Conservation (phyloP, 2,329 filamentous ascomycete genomes). For the Rhynchosporium secalis region DNA sequence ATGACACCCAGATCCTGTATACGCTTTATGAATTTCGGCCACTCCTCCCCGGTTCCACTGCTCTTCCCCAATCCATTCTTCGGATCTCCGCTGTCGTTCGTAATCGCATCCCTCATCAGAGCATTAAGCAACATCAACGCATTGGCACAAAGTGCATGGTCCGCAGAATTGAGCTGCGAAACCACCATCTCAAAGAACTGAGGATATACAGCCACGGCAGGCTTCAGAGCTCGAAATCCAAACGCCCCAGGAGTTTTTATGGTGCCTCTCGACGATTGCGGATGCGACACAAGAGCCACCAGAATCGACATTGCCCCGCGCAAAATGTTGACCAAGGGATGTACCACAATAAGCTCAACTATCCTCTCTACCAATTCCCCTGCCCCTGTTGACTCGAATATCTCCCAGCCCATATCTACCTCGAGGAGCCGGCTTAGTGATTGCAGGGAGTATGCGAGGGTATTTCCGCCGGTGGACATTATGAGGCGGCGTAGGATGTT, state of each 20-base stretch:
- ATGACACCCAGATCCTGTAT: slow-evolving; percentile 92
- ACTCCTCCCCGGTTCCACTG: slow-evolving; percentile 62
- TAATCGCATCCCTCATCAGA: slow-evolving; percentile 87
- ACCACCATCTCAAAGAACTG: slow-evolving; percentile 95
- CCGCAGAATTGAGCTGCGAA: slow-evolving; percentile 85
- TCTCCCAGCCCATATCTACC: slow-evolving; percentile 97
- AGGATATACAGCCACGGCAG: slow-evolving; percentile 85
- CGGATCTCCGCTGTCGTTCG: slow-evolving; percentile 61
- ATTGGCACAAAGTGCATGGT: slow-evolving; percentile 94
- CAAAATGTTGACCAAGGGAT: slow-evolving; percentile 95
- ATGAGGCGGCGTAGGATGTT: slow-evolving; percentile 79
- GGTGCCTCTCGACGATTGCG: slow-evolving; percentile 54
- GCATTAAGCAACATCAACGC: slow-evolving; percentile 94
- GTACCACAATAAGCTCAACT: slow-evolving; percentile 89
- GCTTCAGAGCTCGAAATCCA: slow-evolving; percentile 89
- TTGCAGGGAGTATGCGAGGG: slow-evolving; percentile 90
- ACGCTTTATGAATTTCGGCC: slow-evolving; percentile 92
- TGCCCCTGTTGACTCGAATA: slow-evolving; percentile 63
- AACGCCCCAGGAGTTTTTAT: slow-evolving; percentile 61
- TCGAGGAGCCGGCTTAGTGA: slow-evolving; percentile 85
- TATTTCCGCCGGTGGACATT: slow-evolving; percentile 85
- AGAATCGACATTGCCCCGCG: slow-evolving; percentile 96
- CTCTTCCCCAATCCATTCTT: slow-evolving; percentile 40
- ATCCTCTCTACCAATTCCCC: slow-evolving; percentile 72
- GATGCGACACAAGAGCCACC: slow-evolving; percentile 87